These are phyloP conservation scores for Lodderomyces oxycetoniae DNA, from an alignment of 1,139 yeast species.

Conservation along the genomic window DNA sequence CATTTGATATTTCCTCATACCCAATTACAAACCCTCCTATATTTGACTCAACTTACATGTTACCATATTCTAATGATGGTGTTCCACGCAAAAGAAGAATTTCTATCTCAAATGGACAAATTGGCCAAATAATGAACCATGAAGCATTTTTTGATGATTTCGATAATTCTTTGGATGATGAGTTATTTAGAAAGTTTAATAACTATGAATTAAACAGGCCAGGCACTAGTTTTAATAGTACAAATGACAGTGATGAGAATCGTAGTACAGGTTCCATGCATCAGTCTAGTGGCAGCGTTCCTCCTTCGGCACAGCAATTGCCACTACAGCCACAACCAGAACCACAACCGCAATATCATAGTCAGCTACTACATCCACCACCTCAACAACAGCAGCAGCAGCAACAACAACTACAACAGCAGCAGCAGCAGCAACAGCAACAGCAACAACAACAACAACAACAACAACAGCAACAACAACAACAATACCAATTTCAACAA, in stretches of 20 bases:
- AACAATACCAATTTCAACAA: neutral
- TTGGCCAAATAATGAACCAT: constrained; percentile 58
- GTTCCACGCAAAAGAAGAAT: constrained; percentile 54
- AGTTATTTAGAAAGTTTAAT: constrained; percentile 7
- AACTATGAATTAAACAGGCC: constrained; percentile 11
- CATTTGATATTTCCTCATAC: constrained; percentile 43
- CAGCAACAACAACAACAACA: constrained; percentile 1
- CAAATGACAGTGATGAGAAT: neutral
- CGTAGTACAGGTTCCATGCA: neutral
- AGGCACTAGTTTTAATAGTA: constrained; percentile 4
- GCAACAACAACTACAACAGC: constrained; percentile 2
- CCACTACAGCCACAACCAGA: constrained; percentile 3
- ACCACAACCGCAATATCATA: constrained; percentile 2
- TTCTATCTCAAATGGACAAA: constrained; percentile 76
- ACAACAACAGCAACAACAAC: neutral
- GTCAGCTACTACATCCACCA: constrained; percentile 3
- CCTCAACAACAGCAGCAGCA: constrained; percentile 2
- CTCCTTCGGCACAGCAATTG: constrained; percentile 4
- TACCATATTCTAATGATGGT: constrained; percentile 39
- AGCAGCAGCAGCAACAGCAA: constrained; percentile 1
- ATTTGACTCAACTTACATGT: constrained; percentile 50
- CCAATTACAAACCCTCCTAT: constrained; percentile 66
- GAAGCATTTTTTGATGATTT: constrained; percentile 38
- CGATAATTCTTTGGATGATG: constrained; percentile 11
- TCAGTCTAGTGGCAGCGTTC: no score